Evolutionary conservation across 2,329 filamentous ascomycete species (phyloP), one percentile per base, ranked within the genome.

Genomic region (Alternaria atra): DNA sequence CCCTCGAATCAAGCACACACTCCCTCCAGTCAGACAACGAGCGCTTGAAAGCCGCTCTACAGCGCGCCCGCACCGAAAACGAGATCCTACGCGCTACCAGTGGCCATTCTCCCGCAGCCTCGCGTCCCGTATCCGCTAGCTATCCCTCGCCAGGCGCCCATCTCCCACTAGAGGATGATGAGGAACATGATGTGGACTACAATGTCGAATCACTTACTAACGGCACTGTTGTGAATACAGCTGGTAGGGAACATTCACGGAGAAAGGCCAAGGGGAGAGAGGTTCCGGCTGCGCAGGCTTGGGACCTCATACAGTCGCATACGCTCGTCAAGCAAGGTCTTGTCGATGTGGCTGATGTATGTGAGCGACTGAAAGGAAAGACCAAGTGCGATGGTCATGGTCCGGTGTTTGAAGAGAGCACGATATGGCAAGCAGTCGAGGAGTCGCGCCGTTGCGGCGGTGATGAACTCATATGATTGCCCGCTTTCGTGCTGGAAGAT

Each of bases 31-130:
- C 89, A 44, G 94, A 97, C 77, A 97, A 97, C 75, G 92, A 97
- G 78, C 89, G 90, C 34, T 83, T 98, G 29, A 94, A 92, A 80
- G 88, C 91, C 20, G 90, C 96, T 72, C 84, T 97, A 29, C 91
- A 95, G 67, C 91, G 91, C 74, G 88, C 92, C 54, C 90, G 89
- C 62, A 97, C 93, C 8, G 94, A 98, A 77, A 97, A 97, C 77
- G 92, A 97, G 80, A 94, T 97, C 55, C 83, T 98, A 35, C 90
- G 93, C 47, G 93, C 93, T 6, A 97, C 93, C 1, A 89, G 90
- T 6, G 82, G 77, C 23, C 68, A 69, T 10, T 73, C 73, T 73
- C 79, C 72, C 78, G 77, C 56, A 79, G 83, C 35, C 77, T 83
- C 64, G 46, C 82, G 81, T 13, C 73, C 72, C 32, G 67, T 75